These are phyloP conservation scores for Penstemon eatonii DNA, from an alignment of 257 asterid species.

Conservation along the genomic window DNA sequence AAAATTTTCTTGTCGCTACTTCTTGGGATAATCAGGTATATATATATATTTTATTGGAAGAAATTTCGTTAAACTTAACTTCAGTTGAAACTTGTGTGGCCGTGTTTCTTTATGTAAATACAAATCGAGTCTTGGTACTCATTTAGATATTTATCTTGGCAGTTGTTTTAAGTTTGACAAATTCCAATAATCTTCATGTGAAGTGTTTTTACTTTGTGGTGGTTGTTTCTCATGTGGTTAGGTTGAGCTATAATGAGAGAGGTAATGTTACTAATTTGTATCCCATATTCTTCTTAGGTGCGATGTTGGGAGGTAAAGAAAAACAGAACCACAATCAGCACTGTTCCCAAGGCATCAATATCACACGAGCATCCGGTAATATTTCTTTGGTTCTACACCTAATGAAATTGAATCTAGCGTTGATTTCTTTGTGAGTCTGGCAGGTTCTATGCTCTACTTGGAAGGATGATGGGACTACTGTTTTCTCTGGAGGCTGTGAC, in stretches of 20 bases:
- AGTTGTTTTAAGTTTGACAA: not conserved
- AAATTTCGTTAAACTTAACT: not conserved
- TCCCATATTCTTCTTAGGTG: slow-evolving; percentile 50
- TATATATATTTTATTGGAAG: slow-evolving; percentile 2
- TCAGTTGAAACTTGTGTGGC: not conserved
- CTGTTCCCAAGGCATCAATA: slow-evolving; percentile 79
- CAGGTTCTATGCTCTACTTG: slow-evolving; percentile 94
- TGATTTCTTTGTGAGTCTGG: slow-evolving; percentile 28
- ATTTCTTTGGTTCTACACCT: not conserved
- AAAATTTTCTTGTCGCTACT: slow-evolving; percentile 68
- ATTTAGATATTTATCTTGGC: slow-evolving; percentile 12
- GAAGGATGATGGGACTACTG: slow-evolving; percentile 97
- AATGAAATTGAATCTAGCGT: slow-evolving; percentile 15
- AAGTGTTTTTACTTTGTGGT: too few relatives aligned
- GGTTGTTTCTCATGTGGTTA: too few relatives aligned
- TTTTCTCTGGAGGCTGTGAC: slow-evolving; percentile 99
- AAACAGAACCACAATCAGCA: slow-evolving; percentile 52
- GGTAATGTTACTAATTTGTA: slow-evolving; percentile 9
- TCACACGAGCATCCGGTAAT: slow-evolving; percentile 90
- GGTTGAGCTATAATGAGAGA: not conserved
- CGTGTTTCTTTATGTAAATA: not conserved
- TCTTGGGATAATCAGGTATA: slow-evolving; percentile 95
- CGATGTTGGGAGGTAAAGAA: slow-evolving; percentile 91
- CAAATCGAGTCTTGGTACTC: not conserved
- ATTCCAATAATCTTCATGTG: too few relatives aligned